Conservation (phyloP, 768 basidiomycete genomes). For the Saitozyma sp. region DNA sequence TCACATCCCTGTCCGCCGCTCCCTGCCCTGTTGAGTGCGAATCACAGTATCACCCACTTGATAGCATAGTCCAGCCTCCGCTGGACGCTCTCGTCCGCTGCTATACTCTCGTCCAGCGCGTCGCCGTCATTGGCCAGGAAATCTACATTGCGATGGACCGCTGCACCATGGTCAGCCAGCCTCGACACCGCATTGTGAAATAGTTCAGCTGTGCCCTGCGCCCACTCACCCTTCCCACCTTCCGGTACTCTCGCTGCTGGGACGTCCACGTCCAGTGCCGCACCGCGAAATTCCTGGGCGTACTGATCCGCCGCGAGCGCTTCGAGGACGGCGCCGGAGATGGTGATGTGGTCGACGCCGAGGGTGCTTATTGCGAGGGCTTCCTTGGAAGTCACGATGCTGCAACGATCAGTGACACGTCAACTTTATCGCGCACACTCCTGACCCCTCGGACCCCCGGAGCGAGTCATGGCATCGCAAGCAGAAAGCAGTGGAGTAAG, state of each 20-base stretch:
- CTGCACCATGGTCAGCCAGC: too few relatives aligned
- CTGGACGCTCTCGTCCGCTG: constrained; percentile 11
- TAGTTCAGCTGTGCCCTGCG: constrained; percentile 12
- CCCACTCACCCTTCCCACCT: neutral
- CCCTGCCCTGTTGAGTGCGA: too few relatives aligned
- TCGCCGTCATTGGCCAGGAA: constrained; percentile 17
- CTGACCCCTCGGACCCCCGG: too few relatives aligned
- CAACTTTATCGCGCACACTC: neutral
- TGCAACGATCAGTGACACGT: neutral
- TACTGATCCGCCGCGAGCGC: constrained; percentile 7
- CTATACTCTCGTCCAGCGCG: constrained; percentile 17
- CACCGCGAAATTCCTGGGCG: constrained; percentile 4
- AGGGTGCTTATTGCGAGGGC: constrained; percentile 13
- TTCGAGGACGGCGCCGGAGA: constrained; percentile 6
- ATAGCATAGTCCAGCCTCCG: constrained; percentile 7
- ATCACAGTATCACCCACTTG: neutral
- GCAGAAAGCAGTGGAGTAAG: too few relatives aligned
- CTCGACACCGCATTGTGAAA: neutral
- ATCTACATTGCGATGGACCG: neutral
- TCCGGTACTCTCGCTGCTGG: neutral
- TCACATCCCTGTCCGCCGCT: neutral
- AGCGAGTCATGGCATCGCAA: too few relatives aligned
- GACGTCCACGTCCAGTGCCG: neutral
- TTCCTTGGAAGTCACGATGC: constrained; percentile 8
- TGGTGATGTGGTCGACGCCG: constrained; percentile 11